Evolutionary conservation across 2,329 filamentous ascomycete species (phyloP), one percentile per base, ranked within the genome.

Genomic region (Fusarium redolens): DNA sequence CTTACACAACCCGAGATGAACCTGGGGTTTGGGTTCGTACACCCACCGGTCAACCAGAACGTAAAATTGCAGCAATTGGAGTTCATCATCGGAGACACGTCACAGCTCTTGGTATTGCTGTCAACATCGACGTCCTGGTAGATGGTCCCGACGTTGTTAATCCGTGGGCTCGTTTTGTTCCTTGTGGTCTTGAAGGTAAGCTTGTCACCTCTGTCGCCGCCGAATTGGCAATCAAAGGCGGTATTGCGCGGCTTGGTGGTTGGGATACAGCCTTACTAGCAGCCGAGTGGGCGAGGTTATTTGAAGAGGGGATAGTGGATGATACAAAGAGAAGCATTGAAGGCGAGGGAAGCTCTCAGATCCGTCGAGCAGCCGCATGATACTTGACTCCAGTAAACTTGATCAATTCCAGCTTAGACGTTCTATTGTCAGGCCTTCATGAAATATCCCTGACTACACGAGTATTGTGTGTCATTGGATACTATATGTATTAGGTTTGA

Each of bases 41-140:
- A 18, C 52, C 75, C 50, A 47, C 62, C 25, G 71, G 65, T 13
- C 64, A 76, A 73, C 75, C 80, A 68, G 83, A 86, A 64, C 86
- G 87, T 76, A 99, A 98, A 85, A 95, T 99, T 75, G 94, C 94
- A 1, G 95, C 95, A 0, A 85, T 98, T 45, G 96, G 96, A 2
- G 94, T 99, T n/a, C 95, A 98, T 83, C 88, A 98, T 71, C 86
- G 95, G 18, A 86, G 96, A 50, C 91, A 97, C 81, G 88, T 98
- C 41, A 95, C 92, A 30, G 93, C 92, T 68, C 92, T 97, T 81
- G 96, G 96, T 11, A 87, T 97, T 38, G 95, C 93, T 5, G 80
- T 98, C 80, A 94, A 97, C 85, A 83, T 94, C n/a, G 83, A 85
- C 72, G 90, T 92, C 62, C 89, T 93, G 3, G 82, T 85, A 4